Conservation (phyloP, 225 moss, liverwort and hornwort genomes). For the Sphagnum tenellum region DNA sequence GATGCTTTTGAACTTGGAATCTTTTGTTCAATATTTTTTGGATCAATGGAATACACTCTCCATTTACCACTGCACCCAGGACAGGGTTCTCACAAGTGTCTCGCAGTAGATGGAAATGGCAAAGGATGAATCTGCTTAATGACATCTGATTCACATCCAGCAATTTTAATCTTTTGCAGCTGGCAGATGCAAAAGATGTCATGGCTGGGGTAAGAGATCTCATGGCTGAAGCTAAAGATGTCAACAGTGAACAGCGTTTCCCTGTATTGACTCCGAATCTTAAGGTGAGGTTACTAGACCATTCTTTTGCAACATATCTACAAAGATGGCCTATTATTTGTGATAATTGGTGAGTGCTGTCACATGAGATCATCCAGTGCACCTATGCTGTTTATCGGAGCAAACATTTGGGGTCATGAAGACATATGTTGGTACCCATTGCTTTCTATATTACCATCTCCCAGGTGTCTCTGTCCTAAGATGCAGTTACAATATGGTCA, state of each 20-base stretch:
- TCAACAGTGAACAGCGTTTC: slow-evolving; percentile 24
- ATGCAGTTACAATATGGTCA: too few relatives aligned
- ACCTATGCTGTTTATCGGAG: not conserved
- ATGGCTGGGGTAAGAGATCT: slow-evolving; percentile 58
- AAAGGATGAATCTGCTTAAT: not conserved
- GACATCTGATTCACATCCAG: not conserved
- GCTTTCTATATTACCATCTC: too few relatives aligned
- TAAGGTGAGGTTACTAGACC: slow-evolving; percentile 34
- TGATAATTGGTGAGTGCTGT: not conserved
- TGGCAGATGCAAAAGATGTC: slow-evolving; percentile 89
- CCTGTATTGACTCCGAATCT: slow-evolving; percentile 90
- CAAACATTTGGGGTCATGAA: too few relatives aligned
- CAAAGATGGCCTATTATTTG: not conserved
- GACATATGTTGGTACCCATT: too few relatives aligned
- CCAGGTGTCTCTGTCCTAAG: too few relatives aligned
- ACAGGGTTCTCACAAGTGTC: not conserved
- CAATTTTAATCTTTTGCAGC: slow-evolving; percentile 36
- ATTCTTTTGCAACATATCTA: not conserved
- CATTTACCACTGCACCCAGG: not conserved
- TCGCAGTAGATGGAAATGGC: not conserved
- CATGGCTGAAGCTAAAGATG: slow-evolving; percentile 3
- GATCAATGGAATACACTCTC: too few relatives aligned
- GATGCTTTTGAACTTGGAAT: not conserved
- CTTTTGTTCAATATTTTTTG: not conserved
- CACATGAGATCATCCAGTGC: not conserved